Conservation (phyloP, 768 basidiomycete species). For the Saitozyma sp. region DNA sequence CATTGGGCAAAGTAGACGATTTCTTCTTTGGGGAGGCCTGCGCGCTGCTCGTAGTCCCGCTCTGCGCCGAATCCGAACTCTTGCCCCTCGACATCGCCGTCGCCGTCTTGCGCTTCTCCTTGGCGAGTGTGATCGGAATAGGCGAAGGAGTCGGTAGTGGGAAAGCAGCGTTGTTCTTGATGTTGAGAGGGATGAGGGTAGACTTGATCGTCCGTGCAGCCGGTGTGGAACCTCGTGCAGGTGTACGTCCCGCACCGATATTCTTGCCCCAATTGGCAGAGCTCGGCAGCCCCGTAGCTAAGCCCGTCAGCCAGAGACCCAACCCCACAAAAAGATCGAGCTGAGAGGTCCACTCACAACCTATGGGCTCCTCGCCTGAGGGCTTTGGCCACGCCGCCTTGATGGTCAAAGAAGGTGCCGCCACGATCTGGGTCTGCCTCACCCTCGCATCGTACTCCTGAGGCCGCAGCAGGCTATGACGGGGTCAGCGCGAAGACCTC, state of each 20-base stretch:
- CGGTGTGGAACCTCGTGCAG: constrained; percentile 16
- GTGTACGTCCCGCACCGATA: constrained; percentile 16
- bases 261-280: constrained; percentile 43
- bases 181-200: constrained; percentile 35
- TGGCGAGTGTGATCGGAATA: constrained; percentile 22
- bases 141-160: constrained; percentile 43
- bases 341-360: constrained; percentile 18
- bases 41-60: constrained; percentile 21
- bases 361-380: constrained; percentile 33
- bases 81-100: constrained; percentile 31
- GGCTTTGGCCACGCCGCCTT: constrained; percentile 46
- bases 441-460: constrained; percentile 44
- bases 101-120: constrained; percentile 29
- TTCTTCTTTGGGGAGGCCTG: constrained; percentile 42
- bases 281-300: constrained; percentile 34
- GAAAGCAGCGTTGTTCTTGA: constrained; percentile 33
- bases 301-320: constrained; percentile 6
- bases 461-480: constrained; percentile 32
- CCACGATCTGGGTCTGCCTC: constrained; percentile 29
- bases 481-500: constrained; percentile 9
- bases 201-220: constrained; percentile 24
- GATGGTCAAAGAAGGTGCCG: constrained; percentile 16
- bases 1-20: constrained; percentile 16
- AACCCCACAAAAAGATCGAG: neutral
- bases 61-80: constrained; percentile 30